Evolutionary conservation across 2,329 filamentous ascomycete genomes (phyloP), one percentile per base, ranked within the genome.

Genomic region (Dendryphion nanum): DNA sequence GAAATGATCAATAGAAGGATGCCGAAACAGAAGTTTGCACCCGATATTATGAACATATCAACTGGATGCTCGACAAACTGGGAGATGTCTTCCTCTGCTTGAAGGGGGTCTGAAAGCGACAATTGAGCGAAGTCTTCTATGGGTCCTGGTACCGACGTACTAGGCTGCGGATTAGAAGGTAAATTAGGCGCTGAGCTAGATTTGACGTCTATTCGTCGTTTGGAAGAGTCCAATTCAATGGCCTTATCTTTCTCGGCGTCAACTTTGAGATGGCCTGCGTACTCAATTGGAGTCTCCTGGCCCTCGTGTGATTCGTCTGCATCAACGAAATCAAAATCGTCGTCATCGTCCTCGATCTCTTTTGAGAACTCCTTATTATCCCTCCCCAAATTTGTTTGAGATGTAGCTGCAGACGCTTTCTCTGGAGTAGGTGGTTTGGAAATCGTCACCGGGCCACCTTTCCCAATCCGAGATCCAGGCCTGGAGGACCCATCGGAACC

Each of bases 31-130:
- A 96, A 84, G 59, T 86, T 93, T 4, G 83, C 81, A 7, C 89
- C 91, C 0, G 88, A 90, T 62, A 95, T 89, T 24, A 96, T 83
- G 60, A 96, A 98, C 16, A 85, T 69, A 62, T 97, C 91, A 14
- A 91, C 79, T 0, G 86, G 82, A 42, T 90, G 82, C 4, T 63
- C 57, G 24, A 78, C 81, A 50, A 91, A 85, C 2, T 82, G 69
- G 4, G 81, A 75, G 1, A 80, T 77, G 42, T 85, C 81, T 5
- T 76, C 70, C 20, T 78, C 76, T 41, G 76, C 52, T 26, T 65
- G 58, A 7, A 61, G 44, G 5, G 48, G 47, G 10, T 62, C 52
- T 19, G 53, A 51, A 18, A 63, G 33, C 1, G 56, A 53, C 5
- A 66, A 48, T 6, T 55, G 41, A 29, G 61, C 57, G 14, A 66